Evolutionary conservation across 495 filamentous ascomycete species (phyloP).

Genomic region (Ascobolus immersus): DNA sequence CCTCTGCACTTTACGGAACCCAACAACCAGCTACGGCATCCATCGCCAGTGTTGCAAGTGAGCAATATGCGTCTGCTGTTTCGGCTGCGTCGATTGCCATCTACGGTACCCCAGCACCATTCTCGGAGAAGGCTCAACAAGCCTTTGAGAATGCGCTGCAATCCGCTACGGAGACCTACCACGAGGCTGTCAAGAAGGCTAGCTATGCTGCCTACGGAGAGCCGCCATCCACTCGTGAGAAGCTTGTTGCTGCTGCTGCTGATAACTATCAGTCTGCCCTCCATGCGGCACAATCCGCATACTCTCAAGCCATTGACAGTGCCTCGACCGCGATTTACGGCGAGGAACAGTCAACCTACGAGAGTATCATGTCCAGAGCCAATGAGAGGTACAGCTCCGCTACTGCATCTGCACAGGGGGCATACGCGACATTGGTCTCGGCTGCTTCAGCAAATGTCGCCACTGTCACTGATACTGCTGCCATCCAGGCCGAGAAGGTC

Average conservation of each 20-base stretch:
- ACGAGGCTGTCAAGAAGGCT: constrained; percentile 36
- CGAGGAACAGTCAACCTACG: constrained; percentile 26
- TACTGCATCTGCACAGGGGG: constrained; percentile 15
- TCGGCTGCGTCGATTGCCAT: constrained; percentile 37
- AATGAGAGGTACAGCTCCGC: constrained; percentile 20
- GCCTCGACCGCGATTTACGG: constrained; percentile 26
- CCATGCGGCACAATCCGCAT: not conserved
- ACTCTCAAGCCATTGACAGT: constrained; percentile 9
- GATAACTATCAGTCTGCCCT: constrained; percentile 20
- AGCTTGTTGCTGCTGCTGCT: constrained; percentile 26
- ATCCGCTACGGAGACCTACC: constrained; percentile 36
- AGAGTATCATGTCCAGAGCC: constrained; percentile 19
- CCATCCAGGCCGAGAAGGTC: constrained; percentile 39
- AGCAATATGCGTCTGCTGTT: constrained; percentile 32
- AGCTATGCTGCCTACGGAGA: not conserved
- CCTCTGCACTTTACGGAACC: constrained; percentile 31
- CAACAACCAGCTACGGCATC: constrained; percentile 25
- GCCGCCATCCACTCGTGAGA: constrained; percentile 7
- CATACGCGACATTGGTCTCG: constrained; percentile 20
- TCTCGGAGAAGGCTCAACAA: constrained; percentile 20
- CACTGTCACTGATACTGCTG: constrained; percentile 26
- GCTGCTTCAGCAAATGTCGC: constrained; percentile 30
- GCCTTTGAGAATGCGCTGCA: constrained; percentile 35
- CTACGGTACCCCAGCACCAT: constrained; percentile 31
- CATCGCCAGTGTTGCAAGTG: constrained; percentile 26